These are phyloP conservation scores for Veloboletus limbatus DNA, from an alignment of 1,284 basidiomycete genomes.

Conservation along the genomic window DNA sequence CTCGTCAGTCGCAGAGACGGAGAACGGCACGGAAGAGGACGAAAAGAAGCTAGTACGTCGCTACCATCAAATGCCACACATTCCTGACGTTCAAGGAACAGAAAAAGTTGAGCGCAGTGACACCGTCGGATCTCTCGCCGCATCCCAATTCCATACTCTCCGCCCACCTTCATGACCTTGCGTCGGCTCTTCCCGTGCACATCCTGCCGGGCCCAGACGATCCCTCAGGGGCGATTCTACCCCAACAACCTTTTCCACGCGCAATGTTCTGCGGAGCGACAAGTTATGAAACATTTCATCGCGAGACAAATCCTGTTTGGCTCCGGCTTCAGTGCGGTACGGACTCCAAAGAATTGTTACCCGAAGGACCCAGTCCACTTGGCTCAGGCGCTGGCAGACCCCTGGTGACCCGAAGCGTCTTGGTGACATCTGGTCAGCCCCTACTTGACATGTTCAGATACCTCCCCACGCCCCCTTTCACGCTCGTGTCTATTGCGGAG, in stretches of 20 bases:
- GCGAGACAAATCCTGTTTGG: conserved; percentile 91
- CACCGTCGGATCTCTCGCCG: conserved; percentile 58
- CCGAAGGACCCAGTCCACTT: conserved; percentile 7
- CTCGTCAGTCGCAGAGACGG: conserved; percentile 43
- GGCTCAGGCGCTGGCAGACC: conserved; percentile 18
- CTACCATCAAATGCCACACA: conserved; percentile 3
- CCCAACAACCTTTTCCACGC: conserved; percentile 91
- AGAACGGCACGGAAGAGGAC: conserved; percentile 34
- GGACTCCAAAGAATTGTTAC: conserved; percentile 19
- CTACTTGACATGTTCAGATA: conserved; percentile 97
- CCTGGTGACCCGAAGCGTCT: conserved; percentile 50
- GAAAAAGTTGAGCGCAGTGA: conserved; percentile 60
- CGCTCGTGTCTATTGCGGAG: conserved; percentile 71
- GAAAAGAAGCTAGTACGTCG: conserved; percentile 59
- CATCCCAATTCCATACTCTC: conserved; percentile 76
- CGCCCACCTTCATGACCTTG: conserved; percentile 70
- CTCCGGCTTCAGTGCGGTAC: conserved; percentile 50
- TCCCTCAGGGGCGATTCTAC: conserved; percentile 85
- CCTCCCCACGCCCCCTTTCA: conserved; percentile 62
- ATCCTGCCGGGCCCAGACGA: conserved; percentile 85
- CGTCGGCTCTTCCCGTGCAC: conserved; percentile 72
- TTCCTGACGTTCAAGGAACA: conserved; percentile 27
- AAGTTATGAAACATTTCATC: conserved; percentile 63
- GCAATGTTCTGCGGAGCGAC: conserved; percentile 83
- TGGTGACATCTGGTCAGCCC: conserved; percentile 89